Conservation (phyloP, 495 filamentous ascomycete genomes). For the Pseudoneurospora amorphoporcata region DNA sequence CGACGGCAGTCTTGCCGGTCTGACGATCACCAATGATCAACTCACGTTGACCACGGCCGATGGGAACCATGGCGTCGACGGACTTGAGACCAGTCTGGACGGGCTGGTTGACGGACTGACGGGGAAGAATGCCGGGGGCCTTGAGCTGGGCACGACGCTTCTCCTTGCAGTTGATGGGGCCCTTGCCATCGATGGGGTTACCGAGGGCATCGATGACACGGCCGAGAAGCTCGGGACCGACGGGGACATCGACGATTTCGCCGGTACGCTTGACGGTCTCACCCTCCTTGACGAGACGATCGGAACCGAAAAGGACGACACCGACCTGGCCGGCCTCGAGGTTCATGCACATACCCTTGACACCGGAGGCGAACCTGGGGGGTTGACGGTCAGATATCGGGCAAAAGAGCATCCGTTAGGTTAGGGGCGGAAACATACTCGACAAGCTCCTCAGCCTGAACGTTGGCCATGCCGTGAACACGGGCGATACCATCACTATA, state of each 20-base stretch:
- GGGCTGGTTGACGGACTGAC: conserved; percentile 92
- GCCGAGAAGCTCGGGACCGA: conserved; percentile 84
- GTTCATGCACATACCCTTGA: conserved; percentile 99
- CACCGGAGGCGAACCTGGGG: conserved; percentile 91
- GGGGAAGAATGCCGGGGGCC: conserved; percentile 96
- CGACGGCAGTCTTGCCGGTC: conserved; percentile 99
- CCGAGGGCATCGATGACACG: conserved; percentile 98
- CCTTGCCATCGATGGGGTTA: conserved; percentile 99
- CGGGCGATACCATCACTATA: conserved; percentile 98
- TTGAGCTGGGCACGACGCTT: conserved; percentile 97
- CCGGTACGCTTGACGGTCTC: conserved; percentile 99
- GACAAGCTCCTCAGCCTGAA: conserved; percentile 99
- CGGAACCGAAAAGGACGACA: conserved; percentile 99
- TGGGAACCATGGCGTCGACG: conserved; percentile 99
- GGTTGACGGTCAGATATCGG: conserved; percentile 11
- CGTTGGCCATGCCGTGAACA: conserved; percentile 99
- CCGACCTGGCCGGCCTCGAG: conserved; percentile 99
- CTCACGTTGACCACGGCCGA: conserved; percentile 99
- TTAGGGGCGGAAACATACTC: conserved; percentile 60
- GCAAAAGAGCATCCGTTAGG: background rate
- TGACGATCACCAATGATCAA: conserved; percentile 99
- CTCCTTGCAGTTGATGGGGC: conserved; percentile 81
- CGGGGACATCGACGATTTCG: conserved; percentile 97
- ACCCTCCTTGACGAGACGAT: conserved; percentile 98
- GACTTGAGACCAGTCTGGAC: conserved; percentile 99